Percentiles rank a stretch among this genome's conserved stretches.
These are phyloP conservation scores for Trichosporon sp. DNA, from an alignment of 1,284 basidiomycete species.

Conservation along the genomic window DNA sequence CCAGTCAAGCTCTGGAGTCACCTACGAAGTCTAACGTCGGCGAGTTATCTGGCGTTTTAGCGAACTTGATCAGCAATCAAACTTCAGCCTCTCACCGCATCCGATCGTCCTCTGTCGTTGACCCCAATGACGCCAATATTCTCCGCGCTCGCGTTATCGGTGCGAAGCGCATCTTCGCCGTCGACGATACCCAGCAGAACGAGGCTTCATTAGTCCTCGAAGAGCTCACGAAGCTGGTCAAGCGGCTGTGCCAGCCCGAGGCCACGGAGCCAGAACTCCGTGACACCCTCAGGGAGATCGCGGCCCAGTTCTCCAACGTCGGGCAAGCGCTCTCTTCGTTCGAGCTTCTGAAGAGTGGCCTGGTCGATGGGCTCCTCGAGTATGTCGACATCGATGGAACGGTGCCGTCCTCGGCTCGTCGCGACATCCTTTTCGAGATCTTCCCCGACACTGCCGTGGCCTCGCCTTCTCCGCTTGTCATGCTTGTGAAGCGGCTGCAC, in stretches of 20 bases:
- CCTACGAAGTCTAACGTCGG: slow-evolving; percentile 35
- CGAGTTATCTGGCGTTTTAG: slow-evolving; percentile 36
- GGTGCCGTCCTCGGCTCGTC: slow-evolving; percentile 59
- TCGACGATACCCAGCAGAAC: slow-evolving; percentile 64
- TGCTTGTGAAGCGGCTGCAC: slow-evolving; percentile 91
- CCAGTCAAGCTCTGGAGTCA: slow-evolving; percentile 26
- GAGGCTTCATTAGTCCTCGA: slow-evolving; percentile 69
- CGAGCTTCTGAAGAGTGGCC: slow-evolving; percentile 88
- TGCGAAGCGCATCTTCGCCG: slow-evolving; percentile 64
- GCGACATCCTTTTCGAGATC: slow-evolving; percentile 72
- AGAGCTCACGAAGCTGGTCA: slow-evolving; percentile 62
- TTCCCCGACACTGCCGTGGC: slow-evolving; percentile 66
- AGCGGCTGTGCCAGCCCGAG: slow-evolving; percentile 63
- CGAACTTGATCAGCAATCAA: slow-evolving; percentile 50
- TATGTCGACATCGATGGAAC: slow-evolving; percentile 72
- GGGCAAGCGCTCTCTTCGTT: slow-evolving; percentile 84
- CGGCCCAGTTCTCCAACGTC: slow-evolving; percentile 73
- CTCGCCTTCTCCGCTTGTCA: slow-evolving; percentile 65
- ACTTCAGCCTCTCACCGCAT: slow-evolving; percentile 31
- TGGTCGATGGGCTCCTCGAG: slow-evolving; percentile 81
- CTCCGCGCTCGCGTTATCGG: slow-evolving; percentile 79
- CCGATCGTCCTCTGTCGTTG: slow-evolving; percentile 42
- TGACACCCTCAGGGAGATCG: slow-evolving; percentile 70
- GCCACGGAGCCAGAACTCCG: slow-evolving; percentile 65
- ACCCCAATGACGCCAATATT: slow-evolving; percentile 88